Evolutionary conservation across 441 rosid species (phyloP), one percentile per base, ranked within the genome.

Genomic region (Corymbia calophylla): DNA sequence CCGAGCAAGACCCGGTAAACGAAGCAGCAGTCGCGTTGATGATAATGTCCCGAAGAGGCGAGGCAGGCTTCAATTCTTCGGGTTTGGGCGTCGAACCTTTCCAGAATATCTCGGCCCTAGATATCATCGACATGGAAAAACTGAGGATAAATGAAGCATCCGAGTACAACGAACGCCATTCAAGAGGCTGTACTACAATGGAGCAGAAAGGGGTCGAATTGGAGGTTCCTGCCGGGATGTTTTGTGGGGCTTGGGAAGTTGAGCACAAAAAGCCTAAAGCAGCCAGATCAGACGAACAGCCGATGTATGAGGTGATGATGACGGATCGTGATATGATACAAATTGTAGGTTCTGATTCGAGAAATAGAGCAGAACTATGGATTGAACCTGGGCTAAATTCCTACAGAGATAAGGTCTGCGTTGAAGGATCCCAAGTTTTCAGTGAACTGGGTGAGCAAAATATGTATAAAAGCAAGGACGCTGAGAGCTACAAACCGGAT

Each of bases 1-100:
- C 62, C 89, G 94, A 91, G 90, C 92, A 91, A 91, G 96, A 94
- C 29, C 49, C 1, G 32, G 93, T 88, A 47, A 86, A 92, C 87
- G 95, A 97, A 73, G 96, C 91, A 25, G 98, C 97, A 6, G 70
- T 88, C 39, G 89, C 94, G 91, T 94, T 97, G 95, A 92, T 97
- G 91, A 91, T 94, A 89, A 86, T 97, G 47, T 97, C 98, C 81
- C 90, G 91, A 90, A 93, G 93, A 90, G 93, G 93, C 89, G 92
- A 89, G 6, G 54, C 4, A 23, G 13, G 4, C 29, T 48, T 53
- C 29, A 35, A 66, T 39, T 87, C 27, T 48, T 49, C 49, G 7
- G 48, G 70, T 66, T 73, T 73, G 27, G 29, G 29, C 49, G 4
- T 39, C 27, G 16, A 73, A 39, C 82, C 47, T 55, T 58, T 86